Evolutionary conservation across 1,284 basidiomycete genomes (phyloP).

Genomic region (Microbotryomycetes sp.): DNA sequence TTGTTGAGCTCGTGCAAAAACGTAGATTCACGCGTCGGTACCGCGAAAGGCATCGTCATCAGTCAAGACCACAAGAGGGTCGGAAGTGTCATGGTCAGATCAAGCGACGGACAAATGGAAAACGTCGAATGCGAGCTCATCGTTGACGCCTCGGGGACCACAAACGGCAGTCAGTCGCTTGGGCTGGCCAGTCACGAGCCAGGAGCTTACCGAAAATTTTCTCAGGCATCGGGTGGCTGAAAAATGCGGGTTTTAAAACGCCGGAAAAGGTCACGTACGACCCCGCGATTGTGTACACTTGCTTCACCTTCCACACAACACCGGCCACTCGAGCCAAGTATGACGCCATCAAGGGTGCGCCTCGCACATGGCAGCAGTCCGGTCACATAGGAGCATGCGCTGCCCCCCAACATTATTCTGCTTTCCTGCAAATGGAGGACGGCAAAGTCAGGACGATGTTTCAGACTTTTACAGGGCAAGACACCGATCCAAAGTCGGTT

Average conservation of each 20-base stretch:
- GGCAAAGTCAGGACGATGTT: slow-evolving; percentile 14
- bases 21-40: slow-evolving; percentile 5
- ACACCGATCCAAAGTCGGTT: slow-evolving; percentile 9
- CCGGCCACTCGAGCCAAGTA: slow-evolving; percentile 5
- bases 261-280: slow-evolving; percentile 10
- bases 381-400: slow-evolving; percentile 15
- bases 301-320: slow-evolving; percentile 11
- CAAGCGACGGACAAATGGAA: slow-evolving; percentile 1
- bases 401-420: slow-evolving; percentile 9
- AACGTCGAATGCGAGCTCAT: slow-evolving; percentile 1
- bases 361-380: slow-evolving; percentile 8
- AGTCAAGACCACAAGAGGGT: not conserved
- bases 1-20: not conserved
- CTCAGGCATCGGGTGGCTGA: slow-evolving; percentile 11
- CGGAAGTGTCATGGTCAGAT: not conserved
- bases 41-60: not conserved
- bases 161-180: slow-evolving; percentile 7
- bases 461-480: slow-evolving; percentile 11
- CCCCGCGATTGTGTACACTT: slow-evolving; percentile 11
- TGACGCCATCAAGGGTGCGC: slow-evolving; percentile 2
- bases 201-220: not conserved
- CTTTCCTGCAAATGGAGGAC: slow-evolving; percentile 13
- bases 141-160: slow-evolving; percentile 6
- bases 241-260: slow-evolving; percentile 9
- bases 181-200: not conserved